Evolutionary conservation across 441 rosid genomes (phyloP).

Genomic region (Populus hybrid): DNA sequence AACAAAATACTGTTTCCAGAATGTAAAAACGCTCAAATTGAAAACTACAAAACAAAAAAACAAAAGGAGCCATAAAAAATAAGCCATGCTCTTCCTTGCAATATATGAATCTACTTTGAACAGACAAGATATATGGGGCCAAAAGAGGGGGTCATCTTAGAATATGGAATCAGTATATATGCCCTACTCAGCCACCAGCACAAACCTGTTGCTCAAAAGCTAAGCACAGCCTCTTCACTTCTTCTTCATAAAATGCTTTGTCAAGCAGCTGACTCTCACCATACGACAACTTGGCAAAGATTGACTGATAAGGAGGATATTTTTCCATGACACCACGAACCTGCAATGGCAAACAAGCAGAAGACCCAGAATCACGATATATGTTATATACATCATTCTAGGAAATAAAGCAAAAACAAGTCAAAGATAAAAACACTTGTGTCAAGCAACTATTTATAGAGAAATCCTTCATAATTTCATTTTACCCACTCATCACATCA

Average conservation of each 20-base stretch:
- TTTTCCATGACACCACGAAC: conserved; percentile 92
- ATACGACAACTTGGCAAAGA: conserved; percentile 75
- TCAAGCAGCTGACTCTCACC: conserved; percentile 98
- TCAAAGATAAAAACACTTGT: not conserved
- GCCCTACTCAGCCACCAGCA: not conserved
- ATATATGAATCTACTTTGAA: not conserved
- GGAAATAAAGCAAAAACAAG: not conserved
- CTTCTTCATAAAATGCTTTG: conserved; percentile 96
- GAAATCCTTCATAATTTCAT: not conserved
- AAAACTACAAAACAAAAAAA: no score
- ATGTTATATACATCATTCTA: not conserved
- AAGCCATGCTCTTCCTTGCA: not conserved
- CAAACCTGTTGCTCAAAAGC: conserved; percentile 95
- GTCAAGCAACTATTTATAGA: not conserved
- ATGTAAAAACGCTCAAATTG: not conserved
- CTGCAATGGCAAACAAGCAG: conserved; percentile 35
- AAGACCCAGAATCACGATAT: not conserved
- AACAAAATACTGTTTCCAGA: not conserved
- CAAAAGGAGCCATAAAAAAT: not conserved
- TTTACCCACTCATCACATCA: not conserved
- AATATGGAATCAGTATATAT: not conserved
- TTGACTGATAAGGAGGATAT: conserved; percentile 88
- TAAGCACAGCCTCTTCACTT: conserved; percentile 95
- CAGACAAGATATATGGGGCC: not conserved
- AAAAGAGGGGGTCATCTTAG: not conserved